Conservation (phyloP, 768 basidiomycete species). For the Pleurotus salmoneostramineus region DNA sequence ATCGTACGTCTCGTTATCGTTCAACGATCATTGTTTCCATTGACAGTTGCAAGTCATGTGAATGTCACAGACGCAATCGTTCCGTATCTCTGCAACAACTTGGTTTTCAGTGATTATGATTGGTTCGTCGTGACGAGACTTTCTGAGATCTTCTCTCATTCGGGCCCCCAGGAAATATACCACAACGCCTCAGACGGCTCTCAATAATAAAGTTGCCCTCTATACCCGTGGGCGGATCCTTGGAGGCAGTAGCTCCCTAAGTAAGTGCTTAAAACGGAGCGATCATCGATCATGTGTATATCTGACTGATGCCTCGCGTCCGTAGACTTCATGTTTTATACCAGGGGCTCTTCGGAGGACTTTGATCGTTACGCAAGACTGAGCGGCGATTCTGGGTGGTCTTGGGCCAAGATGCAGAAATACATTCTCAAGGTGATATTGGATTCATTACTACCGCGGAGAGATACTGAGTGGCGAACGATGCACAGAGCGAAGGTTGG, state of each 20-base stretch:
- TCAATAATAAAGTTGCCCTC: neutral
- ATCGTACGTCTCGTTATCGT: neutral
- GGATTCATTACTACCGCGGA: no score
- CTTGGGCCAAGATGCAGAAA: slow-evolving; percentile 25
- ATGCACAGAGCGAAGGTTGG: slow-evolving; percentile 31
- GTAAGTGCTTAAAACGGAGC: neutral
- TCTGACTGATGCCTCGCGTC: neutral
- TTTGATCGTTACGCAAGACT: slow-evolving; percentile 12
- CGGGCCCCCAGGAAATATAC: slow-evolving; percentile 6
- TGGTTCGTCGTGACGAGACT: neutral
- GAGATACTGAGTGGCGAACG: neutral
- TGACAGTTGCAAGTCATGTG: neutral
- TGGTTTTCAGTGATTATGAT: neutral
- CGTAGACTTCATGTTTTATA: slow-evolving; percentile 15
- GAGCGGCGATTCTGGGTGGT: slow-evolving; percentile 22
- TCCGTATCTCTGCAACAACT: slow-evolving; percentile 2
- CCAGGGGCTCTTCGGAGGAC: slow-evolving; percentile 12
- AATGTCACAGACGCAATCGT: slow-evolving; percentile 1
- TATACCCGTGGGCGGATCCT: neutral
- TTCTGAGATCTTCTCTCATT: neutral
- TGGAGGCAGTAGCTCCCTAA: slow-evolving; percentile 2
- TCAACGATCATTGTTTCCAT: neutral
- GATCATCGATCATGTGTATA: neutral
- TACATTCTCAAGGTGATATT: slow-evolving; percentile 22
- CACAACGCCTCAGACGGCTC: neutral